phyloP scores from a whole-genome alignment of 1,139 yeast species.

The Arxiozyma slooffiae region DNA sequence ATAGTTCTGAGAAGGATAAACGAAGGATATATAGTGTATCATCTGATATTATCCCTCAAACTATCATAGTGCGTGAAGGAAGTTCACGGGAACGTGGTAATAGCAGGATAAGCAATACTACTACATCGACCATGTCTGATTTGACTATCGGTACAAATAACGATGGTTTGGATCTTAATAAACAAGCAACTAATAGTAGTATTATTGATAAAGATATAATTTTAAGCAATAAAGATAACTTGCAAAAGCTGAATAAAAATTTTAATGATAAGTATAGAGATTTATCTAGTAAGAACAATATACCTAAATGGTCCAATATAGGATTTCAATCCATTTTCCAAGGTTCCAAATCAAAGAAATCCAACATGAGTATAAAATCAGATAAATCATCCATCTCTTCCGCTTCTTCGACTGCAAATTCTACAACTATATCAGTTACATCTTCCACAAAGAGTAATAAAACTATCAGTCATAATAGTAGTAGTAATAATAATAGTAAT shows the following conservation, averaged over 20 bases:
- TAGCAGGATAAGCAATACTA: background rate
- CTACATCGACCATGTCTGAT: background rate
- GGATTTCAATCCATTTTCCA: constrained; percentile 30
- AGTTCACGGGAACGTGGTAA: background rate
- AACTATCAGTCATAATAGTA: no score
- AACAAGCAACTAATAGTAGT: background rate
- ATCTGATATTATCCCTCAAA: constrained; percentile 19
- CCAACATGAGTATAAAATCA: constrained; percentile 11
- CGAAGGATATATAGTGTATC: constrained; percentile 16
- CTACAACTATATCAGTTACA: background rate
- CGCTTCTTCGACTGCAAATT: background rate
- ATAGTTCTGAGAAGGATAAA: background rate
- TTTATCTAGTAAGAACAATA: constrained; percentile 7
- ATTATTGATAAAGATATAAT: background rate
- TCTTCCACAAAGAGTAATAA: no score
- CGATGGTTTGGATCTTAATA: background rate
- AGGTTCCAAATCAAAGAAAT: constrained; percentile 9
- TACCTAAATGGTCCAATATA: constrained; percentile 27
- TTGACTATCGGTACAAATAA: background rate
- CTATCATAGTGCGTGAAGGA: constrained; percentile 3
- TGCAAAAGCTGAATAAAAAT: background rate
- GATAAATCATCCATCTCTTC: background rate
- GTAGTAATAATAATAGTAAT: background rate
- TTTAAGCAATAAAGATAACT: background rate
- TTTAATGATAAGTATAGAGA: background rate